phyloP scores from a whole-genome alignment of 2,329 filamentous ascomycete genomes.

The Sclerotinia glacialis region DNA sequence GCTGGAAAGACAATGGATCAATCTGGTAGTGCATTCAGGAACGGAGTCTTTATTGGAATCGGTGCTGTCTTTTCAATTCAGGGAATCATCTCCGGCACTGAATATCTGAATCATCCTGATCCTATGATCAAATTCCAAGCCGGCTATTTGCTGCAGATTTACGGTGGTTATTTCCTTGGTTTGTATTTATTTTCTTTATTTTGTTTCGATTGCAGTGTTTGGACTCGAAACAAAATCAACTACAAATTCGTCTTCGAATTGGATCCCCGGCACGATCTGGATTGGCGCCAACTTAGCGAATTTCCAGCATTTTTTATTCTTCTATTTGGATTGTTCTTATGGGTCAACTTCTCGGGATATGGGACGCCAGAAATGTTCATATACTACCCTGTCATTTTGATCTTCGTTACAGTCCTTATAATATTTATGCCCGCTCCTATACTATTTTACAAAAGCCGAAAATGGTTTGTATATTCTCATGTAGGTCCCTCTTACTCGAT shows the following conservation, averaged over 20 bases:
- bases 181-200: constrained; percentile 80
- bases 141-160: constrained; percentile 78
- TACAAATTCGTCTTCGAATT: constrained; percentile 98
- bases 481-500: constrained; percentile 50
- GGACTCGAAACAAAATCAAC: constrained; percentile 84
- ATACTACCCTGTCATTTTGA: constrained; percentile 82
- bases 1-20: constrained; percentile 56
- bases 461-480: constrained; percentile 88
- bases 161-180: constrained; percentile 86
- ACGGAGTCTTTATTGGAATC: constrained; percentile 64
- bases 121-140: constrained; percentile 51
- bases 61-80: constrained; percentile 65
- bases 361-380: constrained; percentile 67
- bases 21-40: constrained; percentile 57
- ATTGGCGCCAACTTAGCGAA: constrained; percentile 86
- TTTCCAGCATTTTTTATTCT: constrained; percentile 83
- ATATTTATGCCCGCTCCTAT: constrained; percentile 74
- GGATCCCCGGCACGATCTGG: constrained; percentile 77
- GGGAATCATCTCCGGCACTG: constrained; percentile 58
- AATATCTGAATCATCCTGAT: constrained; percentile 52
- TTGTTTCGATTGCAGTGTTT: constrained; percentile 78
- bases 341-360: constrained; percentile 79
- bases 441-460: constrained; percentile 72
- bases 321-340: constrained; percentile 75
- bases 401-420: constrained; percentile 63